Conservation (phyloP, 805 yeast genomes). For the Yamadazyma sp. region DNA sequence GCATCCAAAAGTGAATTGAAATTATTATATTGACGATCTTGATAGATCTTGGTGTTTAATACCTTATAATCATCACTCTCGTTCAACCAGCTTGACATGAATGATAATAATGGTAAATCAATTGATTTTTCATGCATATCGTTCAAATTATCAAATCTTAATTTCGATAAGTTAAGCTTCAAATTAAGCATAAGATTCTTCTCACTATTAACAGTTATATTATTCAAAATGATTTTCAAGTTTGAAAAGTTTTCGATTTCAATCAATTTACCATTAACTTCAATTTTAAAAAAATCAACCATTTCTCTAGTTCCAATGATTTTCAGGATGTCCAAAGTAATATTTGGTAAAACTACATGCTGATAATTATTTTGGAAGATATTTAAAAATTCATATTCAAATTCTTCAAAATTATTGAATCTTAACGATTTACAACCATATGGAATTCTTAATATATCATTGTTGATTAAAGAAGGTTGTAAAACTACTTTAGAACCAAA, state of each 20-base stretch:
- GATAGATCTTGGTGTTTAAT: conserved; percentile 9
- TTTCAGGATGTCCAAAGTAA: conserved; percentile 18
- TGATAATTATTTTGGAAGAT: conserved; percentile 15
- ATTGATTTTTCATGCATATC: conserved; percentile 6
- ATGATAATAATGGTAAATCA: conserved; percentile 14
- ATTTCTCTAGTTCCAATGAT: conserved; percentile 14
- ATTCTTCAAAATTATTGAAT: conserved; percentile 16
- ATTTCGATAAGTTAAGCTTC: conserved; percentile 9
- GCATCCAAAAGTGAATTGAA: conserved; percentile 9
- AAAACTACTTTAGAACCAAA: conserved; percentile 10
- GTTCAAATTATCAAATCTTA: conserved; percentile 11
- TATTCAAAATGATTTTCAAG: conserved; percentile 10
- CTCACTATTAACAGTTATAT: conserved; percentile 11
- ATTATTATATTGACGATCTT: conserved; percentile 6
- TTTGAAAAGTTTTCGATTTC: conserved; percentile 13
- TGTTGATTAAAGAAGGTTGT: conserved; percentile 10
- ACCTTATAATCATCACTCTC: conserved; percentile 16
- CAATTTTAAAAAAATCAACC: conserved; percentile 18
- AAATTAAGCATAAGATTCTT: conserved; percentile 12
- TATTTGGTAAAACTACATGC: conserved; percentile 20
- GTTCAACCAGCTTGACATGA: conserved; percentile 14
- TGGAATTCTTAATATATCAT: conserved; percentile 14
- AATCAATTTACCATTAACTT: conserved; percentile 21
- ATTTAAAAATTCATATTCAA: conserved; percentile 13
- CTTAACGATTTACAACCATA: conserved; percentile 19